Evolutionary conservation across 1,139 yeast genomes (phyloP).

Genomic region (Saccharomyces pastorianus): DNA sequence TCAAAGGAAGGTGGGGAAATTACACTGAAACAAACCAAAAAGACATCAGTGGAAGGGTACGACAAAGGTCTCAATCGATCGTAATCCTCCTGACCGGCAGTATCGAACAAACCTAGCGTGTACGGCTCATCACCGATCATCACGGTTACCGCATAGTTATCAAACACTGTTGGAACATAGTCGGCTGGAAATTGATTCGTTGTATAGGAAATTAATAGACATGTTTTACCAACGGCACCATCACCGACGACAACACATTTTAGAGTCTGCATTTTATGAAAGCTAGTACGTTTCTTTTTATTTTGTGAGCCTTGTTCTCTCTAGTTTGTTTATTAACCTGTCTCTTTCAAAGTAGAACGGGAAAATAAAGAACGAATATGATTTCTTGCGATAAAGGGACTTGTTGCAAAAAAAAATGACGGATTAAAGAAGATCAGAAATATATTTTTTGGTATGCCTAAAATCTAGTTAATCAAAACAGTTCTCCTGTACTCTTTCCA

Average conservation of each 20-base stretch:
- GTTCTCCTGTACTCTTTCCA: neutral
- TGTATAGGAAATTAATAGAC: slow-evolving; percentile 80
- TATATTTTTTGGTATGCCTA: neutral
- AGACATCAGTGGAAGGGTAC: slow-evolving; percentile 92
- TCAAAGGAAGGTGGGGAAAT: slow-evolving; percentile 94
- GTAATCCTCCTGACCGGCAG: slow-evolving; percentile 98
- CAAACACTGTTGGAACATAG: slow-evolving; percentile 83
- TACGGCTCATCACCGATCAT: slow-evolving; percentile 97
- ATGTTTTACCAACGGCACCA: slow-evolving; percentile 94
- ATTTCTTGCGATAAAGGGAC: neutral
- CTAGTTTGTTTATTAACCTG: neutral
- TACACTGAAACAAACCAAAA: slow-evolving; percentile 85
- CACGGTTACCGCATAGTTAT: slow-evolving; percentile 93
- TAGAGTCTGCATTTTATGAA: slow-evolving; percentile 58
- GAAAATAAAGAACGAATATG: neutral
- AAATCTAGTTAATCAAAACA: neutral
- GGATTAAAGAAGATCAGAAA: neutral
- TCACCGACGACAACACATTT: slow-evolving; percentile 95
- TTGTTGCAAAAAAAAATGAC: neutral
- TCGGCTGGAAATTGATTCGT: slow-evolving; percentile 81
- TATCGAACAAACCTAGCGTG: slow-evolving; percentile 88
- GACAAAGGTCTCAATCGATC: slow-evolving; percentile 91
- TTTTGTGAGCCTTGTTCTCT: neutral
- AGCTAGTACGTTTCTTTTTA: neutral
- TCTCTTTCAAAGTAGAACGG: neutral